These are phyloP conservation scores for Tylopilus rubrobrunneus DNA, from an alignment of 768 basidiomycete species.

Conservation along the genomic window DNA sequence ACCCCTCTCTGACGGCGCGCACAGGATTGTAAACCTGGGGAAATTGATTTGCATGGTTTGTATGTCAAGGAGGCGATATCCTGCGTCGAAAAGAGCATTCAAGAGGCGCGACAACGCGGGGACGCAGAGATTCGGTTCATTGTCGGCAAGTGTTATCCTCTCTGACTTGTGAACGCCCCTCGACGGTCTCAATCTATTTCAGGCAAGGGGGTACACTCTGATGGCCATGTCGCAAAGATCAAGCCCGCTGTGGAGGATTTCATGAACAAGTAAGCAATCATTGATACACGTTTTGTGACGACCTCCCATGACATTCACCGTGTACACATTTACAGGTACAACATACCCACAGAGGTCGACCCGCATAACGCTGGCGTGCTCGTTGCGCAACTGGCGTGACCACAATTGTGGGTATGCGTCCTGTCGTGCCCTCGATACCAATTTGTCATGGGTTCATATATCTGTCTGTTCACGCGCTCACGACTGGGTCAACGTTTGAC, in stretches of 20 bases:
- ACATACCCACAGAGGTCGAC: conserved; percentile 70
- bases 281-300: neutral
- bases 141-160: conserved; percentile 57
- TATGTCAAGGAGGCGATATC: conserved; percentile 91
- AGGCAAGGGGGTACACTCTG: conserved; percentile 89
- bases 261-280: conserved; percentile 63
- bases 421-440: neutral
- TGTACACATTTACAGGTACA: conserved; percentile 46
- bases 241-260: conserved; percentile 89
- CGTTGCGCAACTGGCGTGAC: conserved; percentile 54
- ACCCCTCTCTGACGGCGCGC: neutral
- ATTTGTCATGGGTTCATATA: neutral
- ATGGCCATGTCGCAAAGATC: conserved; percentile 73
- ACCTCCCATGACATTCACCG: neutral
- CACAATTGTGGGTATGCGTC: no score
- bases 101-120: conserved; percentile 60
- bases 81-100: conserved; percentile 65
- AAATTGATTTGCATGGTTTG: conserved; percentile 87
- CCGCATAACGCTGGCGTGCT: conserved; percentile 81
- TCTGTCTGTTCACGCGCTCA: neutral
- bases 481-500: neutral
- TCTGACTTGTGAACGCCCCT: neutral
- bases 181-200: neutral
- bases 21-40: conserved; percentile 64
- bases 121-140: conserved; percentile 71